Conservation (phyloP, 2,329 filamentous ascomycete genomes). For the Aspergillus ochraceus region DNA sequence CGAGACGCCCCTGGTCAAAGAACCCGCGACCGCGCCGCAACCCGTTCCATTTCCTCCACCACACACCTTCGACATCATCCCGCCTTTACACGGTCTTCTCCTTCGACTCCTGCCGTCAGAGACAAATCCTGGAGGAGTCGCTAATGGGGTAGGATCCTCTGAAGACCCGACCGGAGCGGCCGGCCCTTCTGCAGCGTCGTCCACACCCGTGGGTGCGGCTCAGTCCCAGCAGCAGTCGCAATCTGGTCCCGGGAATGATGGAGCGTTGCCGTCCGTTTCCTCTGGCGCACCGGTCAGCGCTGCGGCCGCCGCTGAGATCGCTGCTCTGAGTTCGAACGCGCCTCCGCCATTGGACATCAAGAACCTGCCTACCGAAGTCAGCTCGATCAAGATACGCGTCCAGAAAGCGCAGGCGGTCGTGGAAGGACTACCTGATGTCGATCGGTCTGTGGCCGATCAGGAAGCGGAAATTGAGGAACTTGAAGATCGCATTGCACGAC, state of each 20-base stretch:
- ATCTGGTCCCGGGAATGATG: constrained; percentile 25
- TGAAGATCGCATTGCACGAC: constrained; percentile 38
- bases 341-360: constrained; percentile 62
- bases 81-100: constrained; percentile 76
- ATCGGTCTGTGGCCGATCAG: constrained; percentile 46
- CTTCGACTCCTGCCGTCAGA: constrained; percentile 64
- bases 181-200: constrained; percentile 16
- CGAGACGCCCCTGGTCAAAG: constrained; percentile 34
- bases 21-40: constrained; percentile 47
- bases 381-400: constrained; percentile 78
- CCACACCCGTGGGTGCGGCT: constrained; percentile 11
- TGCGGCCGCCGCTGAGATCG: constrained; percentile 22
- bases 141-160: constrained; percentile 29
- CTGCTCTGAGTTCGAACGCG: constrained; percentile 26
- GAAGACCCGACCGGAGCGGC: constrained; percentile 28
- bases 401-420: constrained; percentile 66
- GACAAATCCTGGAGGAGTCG: constrained; percentile 39
- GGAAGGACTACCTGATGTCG: constrained; percentile 44
- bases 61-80: constrained; percentile 81
- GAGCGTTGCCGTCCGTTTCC: constrained; percentile 27
- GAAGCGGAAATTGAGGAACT: constrained; percentile 45
- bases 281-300: constrained; percentile 31
- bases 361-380: constrained; percentile 75
- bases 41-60: constrained; percentile 65
- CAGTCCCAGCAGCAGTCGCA: constrained; percentile 28